phyloP scores from a whole-genome alignment of 495 filamentous ascomycete genomes.

The Xylaria nigripes region DNA sequence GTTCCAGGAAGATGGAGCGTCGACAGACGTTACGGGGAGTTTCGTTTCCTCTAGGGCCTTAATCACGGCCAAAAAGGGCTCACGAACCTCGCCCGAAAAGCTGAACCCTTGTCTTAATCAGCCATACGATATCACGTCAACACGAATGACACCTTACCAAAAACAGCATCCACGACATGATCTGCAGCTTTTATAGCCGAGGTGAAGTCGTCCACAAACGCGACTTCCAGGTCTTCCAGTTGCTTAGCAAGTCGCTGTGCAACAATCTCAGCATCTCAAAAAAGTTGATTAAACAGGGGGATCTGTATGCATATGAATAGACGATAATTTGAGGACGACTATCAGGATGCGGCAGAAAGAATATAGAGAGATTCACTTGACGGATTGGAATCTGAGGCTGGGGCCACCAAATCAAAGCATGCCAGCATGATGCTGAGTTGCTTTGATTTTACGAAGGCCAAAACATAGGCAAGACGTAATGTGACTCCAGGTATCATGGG shows the following conservation, averaged over 20 bases:
- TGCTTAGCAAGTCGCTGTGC: slow-evolving; percentile 70
- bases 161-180: slow-evolving; percentile 88
- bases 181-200: slow-evolving; percentile 56
- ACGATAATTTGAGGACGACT: background rate
- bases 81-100: slow-evolving; percentile 84
- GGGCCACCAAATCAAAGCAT: too few relatives aligned
- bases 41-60: slow-evolving; percentile 60
- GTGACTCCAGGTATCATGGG: background rate
- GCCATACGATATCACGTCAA: slow-evolving; percentile 3
- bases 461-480: too few relatives aligned
- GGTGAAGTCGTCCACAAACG: slow-evolving; percentile 76
- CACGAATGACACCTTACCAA: slow-evolving; percentile 47
- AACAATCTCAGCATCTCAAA: background rate
- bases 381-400: background rate
- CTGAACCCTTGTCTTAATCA: slow-evolving; percentile 59
- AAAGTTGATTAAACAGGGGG: background rate
- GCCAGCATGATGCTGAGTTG: too few relatives aligned
- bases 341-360: background rate
- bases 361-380: background rate
- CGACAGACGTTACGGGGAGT: slow-evolving; percentile 76
- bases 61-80: slow-evolving; percentile 80
- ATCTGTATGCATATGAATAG: background rate
- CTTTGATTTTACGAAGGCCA: too few relatives aligned
- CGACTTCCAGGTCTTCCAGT: slow-evolving; percentile 70
- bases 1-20: slow-evolving; percentile 90